Evolutionary conservation across 2,329 filamentous ascomycete species (phyloP), one percentile per base, ranked within the genome.

Genomic region (Saccharata proteae): DNA sequence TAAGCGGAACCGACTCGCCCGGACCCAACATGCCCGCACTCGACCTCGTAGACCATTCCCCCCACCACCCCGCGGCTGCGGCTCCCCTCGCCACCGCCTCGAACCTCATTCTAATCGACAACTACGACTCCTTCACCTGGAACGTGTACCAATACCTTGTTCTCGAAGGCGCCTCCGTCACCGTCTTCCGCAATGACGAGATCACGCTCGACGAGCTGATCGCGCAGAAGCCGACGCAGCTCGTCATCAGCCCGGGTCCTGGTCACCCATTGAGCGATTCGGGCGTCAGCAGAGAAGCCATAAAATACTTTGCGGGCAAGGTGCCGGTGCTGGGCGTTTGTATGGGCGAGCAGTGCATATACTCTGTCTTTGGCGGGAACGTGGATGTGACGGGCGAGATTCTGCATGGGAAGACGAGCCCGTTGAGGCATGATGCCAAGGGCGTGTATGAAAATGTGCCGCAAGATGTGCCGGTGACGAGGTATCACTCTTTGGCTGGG

Each of bases 101-200:
- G 35, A 96, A 96, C 58, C 70, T 98, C 36, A 72, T 98, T 40
- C 69, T 98, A 41, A 94, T 98, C 48, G 90, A 98, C 67, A 98
- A 98, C 61, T 98, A 96, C 59, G 90, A 98, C 59, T 96, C 90
- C 3, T 98, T 98, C 57, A 94, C 88, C 37, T 98, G 86, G 84
- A 98, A 98, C 52, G 84, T 98, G 37, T 98, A 96, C 57, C 92
- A 98, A 58, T 98, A 98, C 50, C 74, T 98, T 2, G 80, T 88
- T 5, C 75, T 98, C n/a, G 90, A 96, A 55, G 90, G 90, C 18
- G 90, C 92, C 16, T 80, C 67, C 1, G 90, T 94, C 30, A 82
- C 78, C 4, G 90, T 98, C 13, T 81, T 77, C 59, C 75, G 90
- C 46, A 98, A 98, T 52, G 88, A 98, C 58, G 76, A 93, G 55